Evolutionary conservation across 306 rosid genomes (phyloP).

Genomic region (Mimosa pudica): DNA sequence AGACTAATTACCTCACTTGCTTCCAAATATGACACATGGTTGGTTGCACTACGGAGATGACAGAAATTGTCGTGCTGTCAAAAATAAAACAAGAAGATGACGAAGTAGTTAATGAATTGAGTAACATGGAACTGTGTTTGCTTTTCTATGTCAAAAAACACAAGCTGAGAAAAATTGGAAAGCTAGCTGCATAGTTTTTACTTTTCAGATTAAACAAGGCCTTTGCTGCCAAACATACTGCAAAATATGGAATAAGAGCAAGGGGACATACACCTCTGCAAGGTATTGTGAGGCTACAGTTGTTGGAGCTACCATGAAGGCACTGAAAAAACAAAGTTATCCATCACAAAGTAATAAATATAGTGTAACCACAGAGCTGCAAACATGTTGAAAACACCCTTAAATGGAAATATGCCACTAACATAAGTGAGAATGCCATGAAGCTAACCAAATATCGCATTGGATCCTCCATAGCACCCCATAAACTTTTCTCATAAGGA

Average conservation of each 20-base stretch:
- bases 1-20: neutral
- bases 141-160: no score
- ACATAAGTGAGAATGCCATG: slow-evolving; percentile 86
- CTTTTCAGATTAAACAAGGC: no score
- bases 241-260: no score
- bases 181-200: no score
- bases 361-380: slow-evolving; percentile 6
- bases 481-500: slow-evolving; percentile 83
- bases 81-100: no score
- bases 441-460: slow-evolving; percentile 77
- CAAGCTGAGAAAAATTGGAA: no score
- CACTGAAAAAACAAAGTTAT: slow-evolving; percentile 69
- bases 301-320: slow-evolving; percentile 81
- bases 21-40: neutral
- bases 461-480: slow-evolving; percentile 97
- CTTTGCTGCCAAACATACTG: no score
- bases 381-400: slow-evolving; percentile 3
- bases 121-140: no score
- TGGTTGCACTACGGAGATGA: neutral
- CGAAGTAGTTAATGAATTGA: no score
- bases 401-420: slow-evolving; percentile 41
- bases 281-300: slow-evolving; percentile 73
- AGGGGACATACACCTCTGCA: slow-evolving; percentile 31
- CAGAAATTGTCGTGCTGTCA: no score
- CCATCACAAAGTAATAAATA: slow-evolving; percentile 28